A percentile compares a stretch with the other conserved stretches of the same genome.
Conservation (phyloP, 768 basidiomycete genomes). For the Coprinellus aureogranulatus region DNA sequence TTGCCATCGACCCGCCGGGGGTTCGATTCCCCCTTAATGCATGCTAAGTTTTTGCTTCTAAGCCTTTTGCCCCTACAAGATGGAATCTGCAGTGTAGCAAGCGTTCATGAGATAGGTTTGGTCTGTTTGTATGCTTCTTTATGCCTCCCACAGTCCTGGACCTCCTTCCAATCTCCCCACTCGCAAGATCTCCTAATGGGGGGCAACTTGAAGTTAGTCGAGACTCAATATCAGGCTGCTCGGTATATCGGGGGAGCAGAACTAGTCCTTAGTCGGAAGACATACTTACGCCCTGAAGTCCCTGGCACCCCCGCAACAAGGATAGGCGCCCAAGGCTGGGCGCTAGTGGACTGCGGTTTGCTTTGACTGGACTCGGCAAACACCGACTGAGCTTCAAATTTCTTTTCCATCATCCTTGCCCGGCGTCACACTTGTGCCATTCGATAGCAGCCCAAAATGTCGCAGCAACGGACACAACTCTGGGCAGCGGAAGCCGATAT, state of each 20-base stretch:
- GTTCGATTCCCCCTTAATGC: slow-evolving; percentile 69
- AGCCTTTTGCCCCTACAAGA: not conserved
- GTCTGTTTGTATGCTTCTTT: no score
- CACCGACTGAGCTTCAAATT: slow-evolving; percentile 34
- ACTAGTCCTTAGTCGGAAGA: no score
- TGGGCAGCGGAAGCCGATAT: slow-evolving; percentile 81
- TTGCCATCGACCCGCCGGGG: slow-evolving; percentile 71
- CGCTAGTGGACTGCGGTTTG: no score
- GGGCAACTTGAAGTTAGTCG: no score
- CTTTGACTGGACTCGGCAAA: slow-evolving; percentile 22
- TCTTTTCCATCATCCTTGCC: slow-evolving; percentile 23
- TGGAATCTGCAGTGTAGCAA: not conserved
- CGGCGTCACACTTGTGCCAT: slow-evolving; percentile 4
- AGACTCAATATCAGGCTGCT: no score
- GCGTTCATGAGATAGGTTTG: not conserved
- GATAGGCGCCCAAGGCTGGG: no score
- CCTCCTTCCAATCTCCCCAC: no score
- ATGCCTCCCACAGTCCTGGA: no score
- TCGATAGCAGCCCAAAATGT: slow-evolving; percentile 37
- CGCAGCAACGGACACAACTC: slow-evolving; percentile 64
- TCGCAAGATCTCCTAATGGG: no score
- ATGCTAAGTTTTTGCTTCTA: not conserved
- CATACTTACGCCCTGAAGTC: no score
- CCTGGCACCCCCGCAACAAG: no score
- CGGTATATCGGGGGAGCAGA: no score